Evolutionary conservation across 2,329 filamentous ascomycete species (phyloP).

Genomic region (Colletotrichum gloeosporioides): DNA sequence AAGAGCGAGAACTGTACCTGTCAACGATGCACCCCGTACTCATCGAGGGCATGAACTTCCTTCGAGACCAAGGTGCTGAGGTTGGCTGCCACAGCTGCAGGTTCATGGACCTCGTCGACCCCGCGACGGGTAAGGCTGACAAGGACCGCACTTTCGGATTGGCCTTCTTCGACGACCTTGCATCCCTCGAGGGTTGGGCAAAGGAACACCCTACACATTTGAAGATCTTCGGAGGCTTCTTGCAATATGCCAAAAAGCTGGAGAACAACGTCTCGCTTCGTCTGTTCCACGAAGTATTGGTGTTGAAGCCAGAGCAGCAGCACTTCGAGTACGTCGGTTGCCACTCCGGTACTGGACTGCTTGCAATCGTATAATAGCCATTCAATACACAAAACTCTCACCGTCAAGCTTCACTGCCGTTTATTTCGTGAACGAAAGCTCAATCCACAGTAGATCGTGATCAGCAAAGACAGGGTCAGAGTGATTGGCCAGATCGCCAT

Average conservation of each 20-base stretch:
- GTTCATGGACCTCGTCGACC: conserved; percentile 46
- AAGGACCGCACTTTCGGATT: conserved; percentile 44
- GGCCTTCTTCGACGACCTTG: conserved; percentile 46
- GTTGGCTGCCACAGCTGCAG: conserved; percentile 49
- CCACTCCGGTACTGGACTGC: conserved; percentile 40
- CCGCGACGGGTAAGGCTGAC: conserved; percentile 19
- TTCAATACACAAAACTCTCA: neutral
- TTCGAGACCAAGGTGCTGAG: conserved; percentile 45
- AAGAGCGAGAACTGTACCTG: conserved; percentile 47
- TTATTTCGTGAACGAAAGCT: neutral
- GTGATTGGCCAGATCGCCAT: neutral
- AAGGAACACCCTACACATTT: conserved; percentile 43
- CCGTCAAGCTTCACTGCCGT: neutral
- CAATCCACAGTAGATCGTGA: neutral
- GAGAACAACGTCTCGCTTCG: conserved; percentile 38
- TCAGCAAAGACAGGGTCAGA: neutral
- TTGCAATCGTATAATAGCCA: neutral
- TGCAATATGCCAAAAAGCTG: conserved; percentile 41
- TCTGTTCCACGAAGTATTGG: conserved; percentile 46
- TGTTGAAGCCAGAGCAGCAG: conserved; percentile 43
- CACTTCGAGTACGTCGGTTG: conserved; percentile 47
- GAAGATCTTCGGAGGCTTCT: conserved; percentile 44
- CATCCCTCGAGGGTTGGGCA: conserved; percentile 43
- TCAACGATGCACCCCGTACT: conserved; percentile 50
- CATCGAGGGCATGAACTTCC: conserved; percentile 46